These are phyloP conservation scores for Zygotorulaspora danielsina DNA, from an alignment of 805 yeast species.

Conservation along the genomic window DNA sequence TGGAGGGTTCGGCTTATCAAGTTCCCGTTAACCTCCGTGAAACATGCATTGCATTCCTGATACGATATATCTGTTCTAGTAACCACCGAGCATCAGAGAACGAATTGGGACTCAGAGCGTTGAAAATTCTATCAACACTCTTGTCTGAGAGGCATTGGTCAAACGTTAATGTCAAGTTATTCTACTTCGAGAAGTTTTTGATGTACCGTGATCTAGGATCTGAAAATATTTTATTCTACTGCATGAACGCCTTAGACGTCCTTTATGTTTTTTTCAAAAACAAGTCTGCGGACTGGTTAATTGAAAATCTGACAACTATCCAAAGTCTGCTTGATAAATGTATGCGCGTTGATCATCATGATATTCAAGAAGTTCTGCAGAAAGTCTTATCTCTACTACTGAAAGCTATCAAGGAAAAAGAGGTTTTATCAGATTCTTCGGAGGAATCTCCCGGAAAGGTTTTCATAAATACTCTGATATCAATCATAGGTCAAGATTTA, in stretches of 20 bases:
- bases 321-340: conserved; percentile 76
- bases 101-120: conserved; percentile 74
- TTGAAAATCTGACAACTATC: conserved; percentile 61
- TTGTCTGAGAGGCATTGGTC: conserved; percentile 76
- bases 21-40: conserved; percentile 80
- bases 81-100: conserved; percentile 81
- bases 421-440: conserved; percentile 45
- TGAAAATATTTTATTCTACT: conserved; percentile 65
- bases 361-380: conserved; percentile 78
- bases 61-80: conserved; percentile 81
- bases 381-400: conserved; percentile 67
- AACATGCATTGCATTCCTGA: conserved; percentile 82
- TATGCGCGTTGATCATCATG: conserved; percentile 76
- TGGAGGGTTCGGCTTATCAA: conserved; percentile 36
- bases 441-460: conserved; percentile 58
- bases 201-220: conserved; percentile 71
- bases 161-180: conserved; percentile 79
- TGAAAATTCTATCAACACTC: conserved; percentile 69
- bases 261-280: conserved; percentile 76
- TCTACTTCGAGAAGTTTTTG: conserved; percentile 83
- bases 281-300: conserved; percentile 74
- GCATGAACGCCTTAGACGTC: conserved; percentile 88
- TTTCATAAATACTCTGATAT: conserved; percentile 57
- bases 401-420: conserved; percentile 54
- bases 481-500: conserved; percentile 76